A percentile compares a stretch with the other conserved stretches of the same genome.
phyloP scores from a whole-genome alignment of 148 eudicot species.

The Vaccinium myrtillus region DNA sequence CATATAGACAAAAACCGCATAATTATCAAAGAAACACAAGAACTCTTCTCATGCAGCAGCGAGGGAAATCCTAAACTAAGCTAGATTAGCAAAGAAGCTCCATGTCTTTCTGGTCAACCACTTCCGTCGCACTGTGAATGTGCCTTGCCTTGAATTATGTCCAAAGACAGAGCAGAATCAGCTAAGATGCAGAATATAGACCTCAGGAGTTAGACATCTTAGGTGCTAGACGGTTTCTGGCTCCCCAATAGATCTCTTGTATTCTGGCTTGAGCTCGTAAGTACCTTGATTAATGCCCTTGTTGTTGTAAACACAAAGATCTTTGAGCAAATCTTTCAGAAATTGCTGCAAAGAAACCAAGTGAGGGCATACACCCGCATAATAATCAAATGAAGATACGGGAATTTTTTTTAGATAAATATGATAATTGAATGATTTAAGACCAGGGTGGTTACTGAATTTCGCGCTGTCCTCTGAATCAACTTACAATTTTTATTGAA shows the following conservation, averaged over 20 bases:
- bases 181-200: not conserved
- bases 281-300: conserved; percentile 66
- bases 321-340: conserved; percentile 65
- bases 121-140: not conserved
- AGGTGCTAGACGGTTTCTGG: conserved; percentile 21
- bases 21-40: not conserved
- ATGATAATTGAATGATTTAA: not conserved
- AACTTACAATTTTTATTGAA: not conserved
- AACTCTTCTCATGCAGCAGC: not conserved
- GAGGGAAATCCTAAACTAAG: not conserved
- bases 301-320: conserved; percentile 64
- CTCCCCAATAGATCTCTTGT: conserved; percentile 40
- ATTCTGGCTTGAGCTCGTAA: conserved; percentile 71
- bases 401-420: not conserved
- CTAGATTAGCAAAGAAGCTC: not conserved
- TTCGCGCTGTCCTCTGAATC: not conserved
- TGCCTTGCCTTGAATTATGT: not conserved
- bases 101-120: conserved; percentile 2
- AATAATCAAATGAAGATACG: not conserved
- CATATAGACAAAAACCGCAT: not conserved
- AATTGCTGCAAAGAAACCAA: conserved; percentile 49
- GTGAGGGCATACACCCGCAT: not conserved
- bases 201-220: not conserved
- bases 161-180: not conserved
- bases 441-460: not conserved